A percentile compares a stretch with the other conserved stretches of the same genome.
phyloP scores from a whole-genome alignment of 441 rosid genomes.

The Rhodomyrtus psidioides region DNA sequence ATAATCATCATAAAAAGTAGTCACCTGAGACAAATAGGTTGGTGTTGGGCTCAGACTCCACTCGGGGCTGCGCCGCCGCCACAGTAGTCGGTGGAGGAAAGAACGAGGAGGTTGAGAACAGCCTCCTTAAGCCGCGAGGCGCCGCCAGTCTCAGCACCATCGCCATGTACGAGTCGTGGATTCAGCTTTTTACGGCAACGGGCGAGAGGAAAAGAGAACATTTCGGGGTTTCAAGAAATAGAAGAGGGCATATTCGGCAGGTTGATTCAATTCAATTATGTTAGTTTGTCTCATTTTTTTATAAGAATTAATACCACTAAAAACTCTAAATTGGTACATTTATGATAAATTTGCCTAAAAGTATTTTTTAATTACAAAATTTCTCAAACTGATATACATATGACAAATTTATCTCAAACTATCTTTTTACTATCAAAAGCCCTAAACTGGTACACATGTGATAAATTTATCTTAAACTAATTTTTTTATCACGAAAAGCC shows the following conservation, averaged over 20 bases:
- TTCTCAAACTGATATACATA: no score
- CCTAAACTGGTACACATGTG: no score
- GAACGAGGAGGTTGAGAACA: slow-evolving; percentile 39
- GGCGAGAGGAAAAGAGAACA: not conserved
- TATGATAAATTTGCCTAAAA: no score
- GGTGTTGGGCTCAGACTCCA: slow-evolving; percentile 62
- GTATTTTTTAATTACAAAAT: no score
- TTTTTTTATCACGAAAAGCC: no score
- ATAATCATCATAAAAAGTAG: not conserved
- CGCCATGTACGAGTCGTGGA: slow-evolving; percentile 15
- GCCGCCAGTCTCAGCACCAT: slow-evolving; percentile 40
- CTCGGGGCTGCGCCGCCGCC: slow-evolving; percentile 30
- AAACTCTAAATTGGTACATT: no score
- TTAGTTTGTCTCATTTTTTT: no score
- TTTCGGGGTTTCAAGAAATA: not conserved
- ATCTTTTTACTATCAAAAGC: no score
- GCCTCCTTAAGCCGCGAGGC: slow-evolving; percentile 35
- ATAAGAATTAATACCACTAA: no score
- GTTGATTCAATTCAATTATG: no score
- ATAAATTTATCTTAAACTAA: no score
- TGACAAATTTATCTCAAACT: no score
- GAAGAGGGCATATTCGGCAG: not conserved
- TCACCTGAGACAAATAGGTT: slow-evolving; percentile 76
- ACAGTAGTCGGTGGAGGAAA: slow-evolving; percentile 15
- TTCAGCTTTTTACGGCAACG: not conserved